phyloP scores from a whole-genome alignment of 352 stramenopile genomes.

The Phytopythium vexans region DNA sequence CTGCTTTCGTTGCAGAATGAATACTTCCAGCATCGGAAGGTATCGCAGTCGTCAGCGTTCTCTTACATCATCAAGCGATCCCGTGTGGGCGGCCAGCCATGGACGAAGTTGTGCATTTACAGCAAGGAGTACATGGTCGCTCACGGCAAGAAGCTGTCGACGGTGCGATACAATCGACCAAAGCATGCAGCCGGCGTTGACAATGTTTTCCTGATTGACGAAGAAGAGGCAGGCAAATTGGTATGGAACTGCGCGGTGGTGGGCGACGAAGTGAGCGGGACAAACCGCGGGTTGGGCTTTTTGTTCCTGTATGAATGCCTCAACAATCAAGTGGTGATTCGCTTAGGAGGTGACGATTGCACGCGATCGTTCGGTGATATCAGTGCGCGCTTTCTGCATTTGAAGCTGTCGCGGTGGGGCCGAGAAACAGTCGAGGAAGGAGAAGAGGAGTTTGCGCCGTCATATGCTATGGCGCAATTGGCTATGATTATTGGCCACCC shows the following conservation, averaged over 20 bases:
- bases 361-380: conserved; percentile 78
- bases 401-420: conserved; percentile 84
- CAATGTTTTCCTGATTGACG: conserved; percentile 68
- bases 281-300: conserved; percentile 74
- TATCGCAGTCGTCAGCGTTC: conserved; percentile 1
- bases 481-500: conserved; percentile 66
- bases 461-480: conserved; percentile 72
- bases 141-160: conserved; percentile 81
- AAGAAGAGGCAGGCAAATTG: conserved; percentile 75
- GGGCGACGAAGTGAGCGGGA: conserved; percentile 78
- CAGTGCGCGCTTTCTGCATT: conserved; percentile 68
- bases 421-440: conserved; percentile 81
- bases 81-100: conserved; percentile 79
- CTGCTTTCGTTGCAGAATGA: conserved; percentile 70
- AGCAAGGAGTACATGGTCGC: conserved; percentile 68
- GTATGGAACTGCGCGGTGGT: conserved; percentile 83
- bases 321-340: conserved; percentile 60
- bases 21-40: conserved; percentile 50
- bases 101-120: conserved; percentile 81
- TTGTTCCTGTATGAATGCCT: conserved; percentile 85
- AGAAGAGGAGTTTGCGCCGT: conserved; percentile 75
- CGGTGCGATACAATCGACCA: conserved; percentile 79
- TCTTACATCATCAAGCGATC: conserved; percentile 31
- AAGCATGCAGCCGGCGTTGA: conserved; percentile 51
- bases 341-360: conserved; percentile 66